phyloP scores from a whole-genome alignment of 106 monocot genomes.

The Platanthera guangdongensis region DNA sequence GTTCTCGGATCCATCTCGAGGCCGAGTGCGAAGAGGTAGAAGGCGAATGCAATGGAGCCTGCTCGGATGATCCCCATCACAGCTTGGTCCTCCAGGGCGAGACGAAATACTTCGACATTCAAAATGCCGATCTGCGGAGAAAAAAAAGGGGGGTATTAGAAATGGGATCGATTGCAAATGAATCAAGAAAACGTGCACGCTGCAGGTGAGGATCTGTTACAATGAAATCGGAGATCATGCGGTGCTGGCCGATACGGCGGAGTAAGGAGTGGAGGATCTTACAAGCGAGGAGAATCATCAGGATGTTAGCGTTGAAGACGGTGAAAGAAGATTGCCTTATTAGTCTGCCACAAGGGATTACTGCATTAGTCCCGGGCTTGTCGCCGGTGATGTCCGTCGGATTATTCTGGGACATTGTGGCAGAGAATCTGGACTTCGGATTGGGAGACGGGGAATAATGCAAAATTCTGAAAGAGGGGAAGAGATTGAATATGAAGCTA shows the following conservation, averaged over 20 bases:
- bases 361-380: background rate
- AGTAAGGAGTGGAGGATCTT: constrained; percentile 37
- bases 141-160: background rate
- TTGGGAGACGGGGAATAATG: background rate
- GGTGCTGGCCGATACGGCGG: constrained; percentile 47
- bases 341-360: too few species aligned
- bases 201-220: background rate
- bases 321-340: constrained; percentile 1
- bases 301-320: constrained; percentile 16
- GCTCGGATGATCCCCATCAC: constrained; percentile 8
- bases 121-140: constrained; percentile 25
- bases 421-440: background rate
- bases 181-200: background rate
- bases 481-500: background rate
- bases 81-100: background rate
- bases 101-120: constrained; percentile 8
- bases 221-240: constrained; percentile 41
- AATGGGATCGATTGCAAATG: background rate
- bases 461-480: background rate
- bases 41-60: constrained; percentile 11
- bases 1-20: constrained; percentile 58
- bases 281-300: constrained; percentile 29
- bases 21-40: constrained; percentile 57
- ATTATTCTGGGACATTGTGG: background rate
- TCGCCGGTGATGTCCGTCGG: background rate